Evolutionary conservation across 768 basidiomycete genomes (phyloP).

Genomic region (Nidula microcarpa): DNA sequence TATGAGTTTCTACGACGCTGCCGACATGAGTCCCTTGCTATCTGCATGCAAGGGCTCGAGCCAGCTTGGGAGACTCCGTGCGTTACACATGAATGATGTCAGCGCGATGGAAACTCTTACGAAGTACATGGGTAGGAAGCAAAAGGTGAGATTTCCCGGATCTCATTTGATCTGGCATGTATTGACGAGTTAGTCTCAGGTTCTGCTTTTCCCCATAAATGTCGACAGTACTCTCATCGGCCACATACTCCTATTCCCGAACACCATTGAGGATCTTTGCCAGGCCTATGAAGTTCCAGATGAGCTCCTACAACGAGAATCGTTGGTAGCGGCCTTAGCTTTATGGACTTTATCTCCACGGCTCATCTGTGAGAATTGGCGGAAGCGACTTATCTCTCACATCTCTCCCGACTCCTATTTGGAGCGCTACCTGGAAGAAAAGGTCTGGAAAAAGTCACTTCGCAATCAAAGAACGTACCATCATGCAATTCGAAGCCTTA

Average conservation of each 20-base stretch:
- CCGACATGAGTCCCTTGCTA: constrained; percentile 44
- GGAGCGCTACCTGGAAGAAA: too few relatives aligned
- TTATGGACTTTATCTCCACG: too few relatives aligned
- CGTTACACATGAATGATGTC: constrained; percentile 34
- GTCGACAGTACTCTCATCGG: constrained; percentile 48
- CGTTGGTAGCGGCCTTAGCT: too few relatives aligned
- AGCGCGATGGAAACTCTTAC: constrained; percentile 26
- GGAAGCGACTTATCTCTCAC: too few relatives aligned
- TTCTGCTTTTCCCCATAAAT: constrained; percentile 42
- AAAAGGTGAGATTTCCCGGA: constrained; percentile 30
- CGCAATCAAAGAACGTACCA: constrained; percentile 24
- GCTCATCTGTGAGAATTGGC: too few relatives aligned
- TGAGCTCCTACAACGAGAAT: too few relatives aligned
- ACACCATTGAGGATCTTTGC: constrained; percentile 29
- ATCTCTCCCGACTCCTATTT: too few relatives aligned
- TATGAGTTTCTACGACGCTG: constrained; percentile 42
- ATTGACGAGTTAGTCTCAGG: constrained; percentile 14
- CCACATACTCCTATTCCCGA: constrained; percentile 54
- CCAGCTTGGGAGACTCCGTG: constrained; percentile 50
- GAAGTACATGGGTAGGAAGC: constrained; percentile 40
- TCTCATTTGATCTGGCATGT: too few relatives aligned
- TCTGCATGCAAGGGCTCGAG: constrained; percentile 44
- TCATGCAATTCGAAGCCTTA: constrained; percentile 37
- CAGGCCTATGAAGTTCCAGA: constrained; percentile 16
- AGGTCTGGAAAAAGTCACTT: constrained; percentile 4